Evolutionary conservation across 2,329 filamentous ascomycete species (phyloP).

Genomic region (Colletotrichum sublineola): DNA sequence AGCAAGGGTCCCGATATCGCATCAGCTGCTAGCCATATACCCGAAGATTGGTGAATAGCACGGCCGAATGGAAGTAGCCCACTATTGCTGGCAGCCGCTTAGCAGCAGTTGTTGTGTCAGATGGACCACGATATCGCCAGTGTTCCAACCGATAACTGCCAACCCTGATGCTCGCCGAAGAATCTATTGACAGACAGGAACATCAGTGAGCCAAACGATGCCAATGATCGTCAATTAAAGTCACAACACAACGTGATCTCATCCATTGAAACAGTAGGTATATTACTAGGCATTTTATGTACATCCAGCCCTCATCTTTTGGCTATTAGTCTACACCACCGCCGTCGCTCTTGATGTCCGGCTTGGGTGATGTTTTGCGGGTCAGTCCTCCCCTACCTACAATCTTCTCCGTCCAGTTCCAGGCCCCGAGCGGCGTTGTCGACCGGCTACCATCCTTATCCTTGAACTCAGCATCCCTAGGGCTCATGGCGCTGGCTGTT

Average conservation of each 20-base stretch:
- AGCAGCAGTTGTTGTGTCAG: not conserved
- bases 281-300: slow-evolving; percentile 15
- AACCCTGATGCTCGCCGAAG: no score
- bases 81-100: not conserved
- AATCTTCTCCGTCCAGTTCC: slow-evolving; percentile 70
- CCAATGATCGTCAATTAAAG: not conserved
- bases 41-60: not conserved
- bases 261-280: slow-evolving; percentile 30
- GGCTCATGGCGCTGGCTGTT: slow-evolving; percentile 33
- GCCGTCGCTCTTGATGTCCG: slow-evolving; percentile 6
- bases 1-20: slow-evolving; percentile 12
- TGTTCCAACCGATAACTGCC: not conserved
- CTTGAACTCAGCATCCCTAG: slow-evolving; percentile 43
- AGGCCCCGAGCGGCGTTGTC: slow-evolving; percentile 50
- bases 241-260: slow-evolving; percentile 27
- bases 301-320: not conserved
- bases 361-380: slow-evolving; percentile 30
- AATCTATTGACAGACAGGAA: not conserved
- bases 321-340: slow-evolving; percentile 5
- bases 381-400: slow-evolving; percentile 55
- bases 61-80: not conserved
- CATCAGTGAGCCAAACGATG: not conserved
- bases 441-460: slow-evolving; percentile 43
- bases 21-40: slow-evolving; percentile 5
- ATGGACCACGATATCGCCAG: not conserved